These are phyloP conservation scores for Serpula lacrymans DNA, from an alignment of 768 basidiomycete species.

Conservation along the genomic window DNA sequence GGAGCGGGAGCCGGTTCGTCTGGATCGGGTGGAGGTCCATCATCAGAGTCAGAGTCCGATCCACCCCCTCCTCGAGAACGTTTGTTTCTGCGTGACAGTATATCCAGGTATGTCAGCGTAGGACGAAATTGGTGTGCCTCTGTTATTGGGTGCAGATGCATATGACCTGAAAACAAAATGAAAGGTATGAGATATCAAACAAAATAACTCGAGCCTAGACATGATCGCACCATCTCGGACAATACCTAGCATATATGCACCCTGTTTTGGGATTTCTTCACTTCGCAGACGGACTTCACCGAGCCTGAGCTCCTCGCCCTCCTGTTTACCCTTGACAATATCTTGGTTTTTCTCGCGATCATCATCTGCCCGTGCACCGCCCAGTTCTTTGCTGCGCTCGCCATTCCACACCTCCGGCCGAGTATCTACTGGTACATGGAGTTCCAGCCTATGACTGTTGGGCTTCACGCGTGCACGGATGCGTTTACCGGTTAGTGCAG, in stretches of 20 bases:
- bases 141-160: conserved; percentile 75
- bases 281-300: conserved; percentile 70
- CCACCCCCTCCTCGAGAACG: conserved; percentile 43
- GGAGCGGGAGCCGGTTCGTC: conserved; percentile 57
- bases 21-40: conserved; percentile 77
- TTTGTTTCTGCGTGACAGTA: conserved; percentile 59
- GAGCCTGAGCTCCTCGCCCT: conserved; percentile 59
- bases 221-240: conserved; percentile 60
- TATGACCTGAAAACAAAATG: conserved; percentile 42
- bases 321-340: conserved; percentile 37
- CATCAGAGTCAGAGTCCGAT: conserved; percentile 72
- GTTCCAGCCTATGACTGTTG: conserved; percentile 57
- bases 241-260: conserved; percentile 73
- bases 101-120: conserved; percentile 77
- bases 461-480: conserved; percentile 74
- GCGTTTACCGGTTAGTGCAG: conserved; percentile 66
- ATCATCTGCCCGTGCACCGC: conserved; percentile 63
- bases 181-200: conserved; percentile 8
- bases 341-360: conserved; percentile 79
- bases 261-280: conserved; percentile 64
- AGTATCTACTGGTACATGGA: conserved; percentile 80
- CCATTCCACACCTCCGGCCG: conserved; percentile 78
- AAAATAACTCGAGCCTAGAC: conserved; percentile 1
- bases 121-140: conserved; percentile 83
- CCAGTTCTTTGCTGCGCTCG: conserved; percentile 66